These are phyloP conservation scores for Trichosphaerium sp. DNA, from an alignment of 78 protist species.

Conservation along the genomic window DNA sequence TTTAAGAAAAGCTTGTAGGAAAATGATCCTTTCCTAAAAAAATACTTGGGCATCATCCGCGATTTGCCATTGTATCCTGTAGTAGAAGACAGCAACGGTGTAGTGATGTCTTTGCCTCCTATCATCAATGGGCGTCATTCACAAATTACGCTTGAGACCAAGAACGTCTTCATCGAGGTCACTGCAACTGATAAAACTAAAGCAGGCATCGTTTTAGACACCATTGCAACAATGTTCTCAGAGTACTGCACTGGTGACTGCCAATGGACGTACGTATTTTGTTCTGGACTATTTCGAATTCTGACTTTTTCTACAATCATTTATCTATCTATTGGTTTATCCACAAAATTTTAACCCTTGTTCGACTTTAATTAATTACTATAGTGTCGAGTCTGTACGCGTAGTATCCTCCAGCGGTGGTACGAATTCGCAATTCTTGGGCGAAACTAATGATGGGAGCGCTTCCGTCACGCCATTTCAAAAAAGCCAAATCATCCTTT, in stretches of 20 bases:
- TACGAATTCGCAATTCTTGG: too few relatives aligned
- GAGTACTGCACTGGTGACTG: constrained; percentile 57
- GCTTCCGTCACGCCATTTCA: too few relatives aligned
- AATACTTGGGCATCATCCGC: constrained; percentile 64
- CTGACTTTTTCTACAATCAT: background rate
- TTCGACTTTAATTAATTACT: too few relatives aligned
- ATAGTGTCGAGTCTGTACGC: constrained; percentile 56
- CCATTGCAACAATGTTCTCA: constrained; percentile 82
- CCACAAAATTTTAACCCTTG: too few relatives aligned
- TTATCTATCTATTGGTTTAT: too few relatives aligned
- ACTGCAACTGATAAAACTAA: constrained; percentile 92
- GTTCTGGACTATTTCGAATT: background rate
- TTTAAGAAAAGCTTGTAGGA: background rate
- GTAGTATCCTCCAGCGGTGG: constrained; percentile 34
- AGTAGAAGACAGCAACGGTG: constrained; percentile 72
- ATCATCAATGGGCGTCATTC: constrained; percentile 97
- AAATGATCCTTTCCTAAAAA: constrained; percentile 33
- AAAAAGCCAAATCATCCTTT: too few relatives aligned
- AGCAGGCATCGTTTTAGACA: constrained; percentile 85
- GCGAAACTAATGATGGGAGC: too few relatives aligned
- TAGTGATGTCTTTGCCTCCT: constrained; percentile 95
- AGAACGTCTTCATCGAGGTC: constrained; percentile 95
- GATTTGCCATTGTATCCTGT: constrained; percentile 75
- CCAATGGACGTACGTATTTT: constrained; percentile 29
- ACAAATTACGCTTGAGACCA: constrained; percentile 74